phyloP scores from a whole-genome alignment of 208 protist species.

The Crithidia mellificae region DNA sequence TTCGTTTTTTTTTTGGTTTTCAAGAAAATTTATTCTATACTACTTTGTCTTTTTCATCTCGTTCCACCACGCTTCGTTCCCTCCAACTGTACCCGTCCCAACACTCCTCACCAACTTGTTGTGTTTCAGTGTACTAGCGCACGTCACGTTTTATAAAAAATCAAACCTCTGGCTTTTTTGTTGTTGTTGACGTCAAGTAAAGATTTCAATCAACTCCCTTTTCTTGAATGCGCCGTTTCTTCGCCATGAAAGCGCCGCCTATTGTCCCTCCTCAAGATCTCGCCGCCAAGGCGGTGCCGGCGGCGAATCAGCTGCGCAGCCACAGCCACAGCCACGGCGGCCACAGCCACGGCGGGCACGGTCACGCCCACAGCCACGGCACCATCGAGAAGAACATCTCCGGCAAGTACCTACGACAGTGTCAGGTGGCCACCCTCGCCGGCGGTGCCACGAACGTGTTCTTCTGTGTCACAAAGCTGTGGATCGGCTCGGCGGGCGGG shows the following conservation, averaged over 20 bases:
- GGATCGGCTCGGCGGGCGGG: slow-evolving; percentile 69
- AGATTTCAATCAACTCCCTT: too few relatives aligned
- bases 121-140: too few relatives aligned
- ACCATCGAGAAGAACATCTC: slow-evolving; percentile 48
- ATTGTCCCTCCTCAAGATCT: background rate
- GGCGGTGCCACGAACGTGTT: slow-evolving; percentile 78
- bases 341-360: too few relatives aligned
- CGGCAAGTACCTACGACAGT: slow-evolving; percentile 58
- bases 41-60: too few relatives aligned
- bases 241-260: slow-evolving; percentile 25
- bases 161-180: too few relatives aligned
- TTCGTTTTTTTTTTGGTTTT: too few relatives aligned
- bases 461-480: slow-evolving; percentile 81
- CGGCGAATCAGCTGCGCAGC: slow-evolving; percentile 10
- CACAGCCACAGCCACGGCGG: slow-evolving; percentile 28
- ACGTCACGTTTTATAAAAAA: too few relatives aligned
- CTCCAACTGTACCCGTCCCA: too few relatives aligned
- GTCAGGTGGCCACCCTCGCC: slow-evolving; percentile 68
- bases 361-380: slow-evolving; percentile 51
- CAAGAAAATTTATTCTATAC: too few relatives aligned
- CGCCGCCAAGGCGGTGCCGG: slow-evolving; percentile 12
- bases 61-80: too few relatives aligned
- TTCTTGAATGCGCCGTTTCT: slow-evolving; percentile 38
- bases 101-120: too few relatives aligned
- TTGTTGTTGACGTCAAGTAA: too few relatives aligned